phyloP scores from a whole-genome alignment of 495 filamentous ascomycete species.

The Saxispiralis lemnorum region DNA sequence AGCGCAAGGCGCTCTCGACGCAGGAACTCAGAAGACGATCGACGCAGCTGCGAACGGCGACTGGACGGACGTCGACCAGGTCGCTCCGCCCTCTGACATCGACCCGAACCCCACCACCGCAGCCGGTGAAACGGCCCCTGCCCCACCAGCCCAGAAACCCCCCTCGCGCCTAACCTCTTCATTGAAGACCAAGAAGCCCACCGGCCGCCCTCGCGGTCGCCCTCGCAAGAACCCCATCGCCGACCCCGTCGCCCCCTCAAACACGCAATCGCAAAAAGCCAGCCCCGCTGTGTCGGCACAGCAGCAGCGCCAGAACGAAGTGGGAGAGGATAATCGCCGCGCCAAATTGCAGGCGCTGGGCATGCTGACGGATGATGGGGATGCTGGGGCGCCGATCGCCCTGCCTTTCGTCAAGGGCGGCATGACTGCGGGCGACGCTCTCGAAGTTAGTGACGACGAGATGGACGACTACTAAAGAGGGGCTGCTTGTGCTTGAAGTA shows the following conservation, averaged over 20 bases:
- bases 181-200: not conserved
- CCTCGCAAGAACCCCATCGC: not conserved
- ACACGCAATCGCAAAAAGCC: not conserved
- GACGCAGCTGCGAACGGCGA: conserved; percentile 6
- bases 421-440: no score
- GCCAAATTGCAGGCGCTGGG: conserved; percentile 13
- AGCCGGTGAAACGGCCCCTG: no score
- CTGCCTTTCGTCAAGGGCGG: no score
- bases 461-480: no score
- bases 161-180: no score
- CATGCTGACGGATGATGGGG: not conserved
- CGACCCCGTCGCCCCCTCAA: not conserved
- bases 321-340: conserved; percentile 12
- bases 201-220: not conserved
- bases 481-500: no score
- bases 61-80: conserved; percentile 8
- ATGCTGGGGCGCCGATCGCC: not conserved
- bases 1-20: not conserved
- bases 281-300: not conserved
- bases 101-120: no score
- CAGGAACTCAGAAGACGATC: conserved; percentile 2
- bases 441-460: no score
- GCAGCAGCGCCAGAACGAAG: not conserved
- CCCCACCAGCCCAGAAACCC: no score
- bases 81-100: not conserved